Evolutionary conservation across 495 filamentous ascomycete genomes (phyloP), one percentile per base, ranked within the genome.

Genomic region (Talaromyces liani): DNA sequence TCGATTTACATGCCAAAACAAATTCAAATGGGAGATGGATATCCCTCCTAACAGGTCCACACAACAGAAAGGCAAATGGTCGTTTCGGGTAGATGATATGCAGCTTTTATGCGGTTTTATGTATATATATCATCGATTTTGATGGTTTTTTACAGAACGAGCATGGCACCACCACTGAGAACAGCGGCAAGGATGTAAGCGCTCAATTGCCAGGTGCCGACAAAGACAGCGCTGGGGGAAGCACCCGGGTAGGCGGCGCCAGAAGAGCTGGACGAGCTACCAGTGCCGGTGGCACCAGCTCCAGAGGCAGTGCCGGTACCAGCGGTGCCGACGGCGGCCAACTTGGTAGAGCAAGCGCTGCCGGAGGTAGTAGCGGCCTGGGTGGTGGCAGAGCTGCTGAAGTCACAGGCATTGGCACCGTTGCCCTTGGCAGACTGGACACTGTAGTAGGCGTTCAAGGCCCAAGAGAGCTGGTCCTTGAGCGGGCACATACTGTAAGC

Each of bases 401-500:
- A 98, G 76, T 86, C 80, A 72, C 94, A 98, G 29, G 92, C 88
- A 41, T 74, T 71, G 22, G 76, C 70, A 59, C 72, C 78, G 7
- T 71, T 71, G 62, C 64, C 65, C 49, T 79, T 71, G 18, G 60
- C 64, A 10, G 76, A 75, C 78, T 91, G 87, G 69, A 78, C 78
- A 16, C 80, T 72, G 76, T 93, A 94, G 81, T 96, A 98, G 63
- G 80, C 74, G 78, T 96, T 88, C 65, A 97, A 81, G 34, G 86
- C 89, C 71, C 87, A 96, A 59, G 85, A 87, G 25, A 98, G 85
- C 76, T 94, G 83, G 73, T 96, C 81, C 65, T 80, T 84, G 66
- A 85, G 65, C 67, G 81, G 83, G 81, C 94, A 98, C 90, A 96
- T 95, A 74, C 87, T 85, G 79, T 92, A 98, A 6, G 91, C 87